Base-by-base conservation (phyloP, 495 filamentous ascomycete genomes). In the Hypoxylon lienhwacheense region DNA sequence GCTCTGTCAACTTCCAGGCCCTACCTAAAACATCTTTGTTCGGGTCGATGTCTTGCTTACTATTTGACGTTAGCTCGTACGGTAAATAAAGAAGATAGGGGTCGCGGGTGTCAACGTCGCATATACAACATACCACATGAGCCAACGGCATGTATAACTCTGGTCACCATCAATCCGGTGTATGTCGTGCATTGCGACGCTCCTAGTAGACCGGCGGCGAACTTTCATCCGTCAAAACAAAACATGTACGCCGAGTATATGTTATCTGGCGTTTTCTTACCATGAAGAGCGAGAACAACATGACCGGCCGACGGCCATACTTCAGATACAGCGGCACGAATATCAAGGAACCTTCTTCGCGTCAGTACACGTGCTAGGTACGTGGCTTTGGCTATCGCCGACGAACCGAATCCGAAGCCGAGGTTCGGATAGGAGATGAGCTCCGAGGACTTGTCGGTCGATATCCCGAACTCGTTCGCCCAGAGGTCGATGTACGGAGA, bases 351-450 rank as follows among this genome's bases (percentile, higher is more conserved):
- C 77, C 78, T 80, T 42, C 8, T 21, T 25, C 21, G 24, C 20
- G 22, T 65, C 32, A 63, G 50, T 41, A 53, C 6, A 25, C 17
- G 24, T 25, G 21, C 14, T 21, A 14, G 10, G 7, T 14, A 5
- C 31, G 12, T 25, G 37, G 14, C 3, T 5, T 14, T 2, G 8
- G 1, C 7, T 33, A 0, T 24, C 2, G 6, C 7, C 7, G n/a
- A 53, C 60, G 8, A 46, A 74, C 82, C 80, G 53, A 84, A 80
- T 0, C 83, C 83, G 67, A 81, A 86, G 5, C 79, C 81, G 25
- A 86, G 70, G 58, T 85, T 86, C 0, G 83, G 76, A 63, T 86
- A 86, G 10, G 75, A 81, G 48, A 86, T 68, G 31, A 86, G 58
- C 8, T 80, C 77, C 3, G 78, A 82, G 0, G 83, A 81, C 14